Conservation (phyloP, 1,284 basidiomycete species). For the Puccinia coronata region DNA sequence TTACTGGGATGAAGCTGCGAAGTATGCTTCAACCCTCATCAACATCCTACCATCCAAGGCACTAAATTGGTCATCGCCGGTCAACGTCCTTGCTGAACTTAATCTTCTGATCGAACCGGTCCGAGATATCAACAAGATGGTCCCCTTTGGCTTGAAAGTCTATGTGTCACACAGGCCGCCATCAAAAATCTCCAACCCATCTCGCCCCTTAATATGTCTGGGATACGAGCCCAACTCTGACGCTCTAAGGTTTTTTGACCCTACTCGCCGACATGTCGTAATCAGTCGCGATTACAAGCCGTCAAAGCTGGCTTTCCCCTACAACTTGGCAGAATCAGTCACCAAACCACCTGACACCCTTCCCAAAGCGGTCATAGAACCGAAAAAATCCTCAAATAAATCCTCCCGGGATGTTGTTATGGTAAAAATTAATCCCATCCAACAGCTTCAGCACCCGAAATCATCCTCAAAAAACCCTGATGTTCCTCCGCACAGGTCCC, state of each 20-base stretch:
- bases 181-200: neutral
- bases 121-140: neutral
- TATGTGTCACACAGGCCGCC: neutral
- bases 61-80: neutral
- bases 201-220: neutral
- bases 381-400: neutral
- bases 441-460: no score
- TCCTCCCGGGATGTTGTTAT: neutral
- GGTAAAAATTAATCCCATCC: no score
- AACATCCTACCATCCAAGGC: constrained; percentile 8
- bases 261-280: neutral
- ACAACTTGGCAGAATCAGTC: neutral
- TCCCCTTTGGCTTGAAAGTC: constrained; percentile 34
- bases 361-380: neutral
- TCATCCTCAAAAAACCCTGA: no score
- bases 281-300: constrained; percentile 15
- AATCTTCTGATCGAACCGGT: constrained; percentile 22
- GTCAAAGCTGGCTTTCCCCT: neutral
- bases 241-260: constrained; percentile 4
- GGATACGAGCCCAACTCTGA: neutral
- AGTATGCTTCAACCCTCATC: no score
- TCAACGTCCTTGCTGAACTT: neutral
- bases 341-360: constrained; percentile 4
- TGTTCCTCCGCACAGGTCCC: no score
- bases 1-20: no score